Evolutionary conservation across 2,329 filamentous ascomycete species (phyloP), one percentile per base, ranked within the genome.

Genomic region (Colletotrichum coccodes): DNA sequence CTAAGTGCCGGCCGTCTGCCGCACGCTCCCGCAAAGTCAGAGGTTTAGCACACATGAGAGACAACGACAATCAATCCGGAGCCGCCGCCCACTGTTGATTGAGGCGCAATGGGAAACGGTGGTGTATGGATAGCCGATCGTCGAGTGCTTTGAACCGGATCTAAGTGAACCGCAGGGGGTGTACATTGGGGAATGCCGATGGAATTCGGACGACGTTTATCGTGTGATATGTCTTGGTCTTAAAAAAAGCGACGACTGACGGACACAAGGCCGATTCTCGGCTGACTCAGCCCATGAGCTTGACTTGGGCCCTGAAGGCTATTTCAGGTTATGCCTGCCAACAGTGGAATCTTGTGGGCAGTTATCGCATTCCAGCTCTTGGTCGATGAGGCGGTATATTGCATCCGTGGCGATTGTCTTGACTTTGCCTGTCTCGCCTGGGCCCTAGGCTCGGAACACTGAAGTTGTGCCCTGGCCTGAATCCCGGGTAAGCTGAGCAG

Each of bases 391-490:
- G 40, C 64, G 44, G 64, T 9, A 58, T 53, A 44, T 59, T 26
- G 44, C 46, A 49, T 64, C 64, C 30, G 38, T 68, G 64, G 59
- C 53, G 38, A 46, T 21, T 63, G 64, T 63, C 64, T 50, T 21
- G 32, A 62, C 50, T 34, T 42, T 57, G 26, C 28, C 52, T 30
- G 42, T 57, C 50, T 58, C 38, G 23, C 4, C 21, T 23, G 46
- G 42, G 38, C 60, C 30, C 36, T 42, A 63, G n/a, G 26, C 18
- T 26, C 60, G 52, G 46, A 64, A 28, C 34, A 63, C 34, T 28
- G 36, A 36, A 57, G 30, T 16, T 32, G 2, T 40, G 18, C 28
- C 52, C 28, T 68, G n/a, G 11, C 36, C 26, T 53, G 36, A 54
- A 16, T 40, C 36, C 47, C 52, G 36, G 30, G 16, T 21, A 26